A percentile compares a stretch with the other conserved stretches of the same genome.
These are phyloP conservation scores for Mycena sp. DNA, from an alignment of 1,284 basidiomycete genomes.

Conservation along the genomic window DNA sequence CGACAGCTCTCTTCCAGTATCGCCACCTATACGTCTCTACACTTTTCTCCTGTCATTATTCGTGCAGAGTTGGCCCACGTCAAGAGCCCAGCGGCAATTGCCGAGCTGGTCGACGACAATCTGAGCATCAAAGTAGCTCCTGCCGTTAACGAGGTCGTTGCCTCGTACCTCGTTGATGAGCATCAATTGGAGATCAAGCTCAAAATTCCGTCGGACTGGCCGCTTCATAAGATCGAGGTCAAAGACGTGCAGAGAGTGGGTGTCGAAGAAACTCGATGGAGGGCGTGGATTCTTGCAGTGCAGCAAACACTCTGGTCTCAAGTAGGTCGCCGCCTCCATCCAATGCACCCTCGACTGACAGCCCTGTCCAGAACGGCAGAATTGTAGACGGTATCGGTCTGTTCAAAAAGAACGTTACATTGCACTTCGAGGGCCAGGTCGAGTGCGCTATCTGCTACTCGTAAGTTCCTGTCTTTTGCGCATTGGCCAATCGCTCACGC, in stretches of 20 bases:
- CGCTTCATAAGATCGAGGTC: constrained; percentile 89
- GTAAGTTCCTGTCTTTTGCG: constrained; percentile 57
- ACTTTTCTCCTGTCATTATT: constrained; percentile 94
- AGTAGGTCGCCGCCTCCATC: constrained; percentile 54
- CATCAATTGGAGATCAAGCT: constrained; percentile 93
- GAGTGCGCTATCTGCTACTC: constrained; percentile 97
- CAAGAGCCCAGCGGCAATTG: constrained; percentile 68
- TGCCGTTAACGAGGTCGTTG: constrained; percentile 80
- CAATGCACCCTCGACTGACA: neutral
- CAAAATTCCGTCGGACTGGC: constrained; percentile 91
- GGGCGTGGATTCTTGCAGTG: constrained; percentile 93
- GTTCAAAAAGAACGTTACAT: constrained; percentile 94
- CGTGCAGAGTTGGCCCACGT: constrained; percentile 84
- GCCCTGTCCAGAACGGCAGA: constrained; percentile 78
- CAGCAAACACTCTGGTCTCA: constrained; percentile 92
- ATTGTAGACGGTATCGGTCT: constrained; percentile 92
- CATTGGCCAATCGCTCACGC: constrained; percentile 1
- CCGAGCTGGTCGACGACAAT: constrained; percentile 83
- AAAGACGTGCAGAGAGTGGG: constrained; percentile 88
- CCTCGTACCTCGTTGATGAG: constrained; percentile 91
- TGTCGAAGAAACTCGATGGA: constrained; percentile 91
- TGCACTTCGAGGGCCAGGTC: constrained; percentile 93
- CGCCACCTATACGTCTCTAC: constrained; percentile 81
- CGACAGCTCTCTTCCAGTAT: constrained; percentile 85
- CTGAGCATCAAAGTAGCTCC: constrained; percentile 80